Conservation (phyloP, 1,284 basidiomycete species). For the Fomitopsis pinicola region DNA sequence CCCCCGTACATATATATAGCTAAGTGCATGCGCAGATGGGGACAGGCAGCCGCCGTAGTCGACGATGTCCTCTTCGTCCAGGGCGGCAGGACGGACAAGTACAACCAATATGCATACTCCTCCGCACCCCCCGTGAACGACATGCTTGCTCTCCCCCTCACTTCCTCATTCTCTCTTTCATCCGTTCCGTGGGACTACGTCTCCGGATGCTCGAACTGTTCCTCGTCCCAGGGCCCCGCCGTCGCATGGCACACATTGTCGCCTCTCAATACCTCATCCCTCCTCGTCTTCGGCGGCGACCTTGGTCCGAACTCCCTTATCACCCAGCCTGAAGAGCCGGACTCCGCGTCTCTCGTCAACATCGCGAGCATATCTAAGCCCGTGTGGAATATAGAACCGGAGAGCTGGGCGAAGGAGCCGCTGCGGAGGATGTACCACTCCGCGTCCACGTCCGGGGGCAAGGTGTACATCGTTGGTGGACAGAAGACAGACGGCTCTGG, state of each 20-base stretch:
- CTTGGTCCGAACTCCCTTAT: conserved; percentile 55
- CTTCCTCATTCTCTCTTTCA: conserved; percentile 48
- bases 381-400: conserved; percentile 42
- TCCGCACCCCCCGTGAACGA: conserved; percentile 72
- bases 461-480: conserved; percentile 71
- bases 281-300: conserved; percentile 74
- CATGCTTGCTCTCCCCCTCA: conserved; percentile 64
- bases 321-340: conserved; percentile 45
- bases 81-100: conserved; percentile 75
- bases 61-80: conserved; percentile 65
- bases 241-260: conserved; percentile 82
- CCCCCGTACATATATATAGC: not conserved
- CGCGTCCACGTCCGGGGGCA: conserved; percentile 41
- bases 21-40: conserved; percentile 60
- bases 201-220: conserved; percentile 39
- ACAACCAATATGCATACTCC: conserved; percentile 65
- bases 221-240: conserved; percentile 47
- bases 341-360: conserved; percentile 53
- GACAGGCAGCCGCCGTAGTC: conserved; percentile 63
- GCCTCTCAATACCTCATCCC: conserved; percentile 46
- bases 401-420: conserved; percentile 64
- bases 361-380: conserved; percentile 1
- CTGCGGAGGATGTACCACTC: conserved; percentile 72
- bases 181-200: conserved; percentile 67
- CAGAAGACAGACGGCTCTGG: conserved; percentile 74